These are phyloP conservation scores for Pestalotiopsis sp. DNA, from an alignment of 2,329 filamentous ascomycete species.

Conservation along the genomic window DNA sequence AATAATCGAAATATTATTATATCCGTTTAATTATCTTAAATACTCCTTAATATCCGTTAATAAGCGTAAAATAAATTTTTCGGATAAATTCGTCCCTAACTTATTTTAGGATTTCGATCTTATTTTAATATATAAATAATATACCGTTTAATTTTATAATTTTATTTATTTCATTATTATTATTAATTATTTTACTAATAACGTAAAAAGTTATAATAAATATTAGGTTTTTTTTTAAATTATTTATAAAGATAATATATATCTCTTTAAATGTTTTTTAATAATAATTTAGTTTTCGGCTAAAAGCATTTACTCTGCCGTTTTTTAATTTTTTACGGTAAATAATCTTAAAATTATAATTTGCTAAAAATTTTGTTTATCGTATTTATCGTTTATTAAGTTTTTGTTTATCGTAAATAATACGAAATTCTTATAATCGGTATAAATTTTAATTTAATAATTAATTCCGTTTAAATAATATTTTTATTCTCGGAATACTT, in stretches of 20 bases:
- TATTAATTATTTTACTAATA: not conserved
- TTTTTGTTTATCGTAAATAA: constrained; percentile 13
- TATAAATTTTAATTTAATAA: constrained; percentile 23
- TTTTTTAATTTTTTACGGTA: constrained; percentile 2
- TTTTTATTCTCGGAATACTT: constrained; percentile 27
- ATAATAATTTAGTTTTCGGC: not conserved
- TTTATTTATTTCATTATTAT: not conserved
- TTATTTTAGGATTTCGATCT: not conserved
- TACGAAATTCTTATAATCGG: constrained; percentile 24
- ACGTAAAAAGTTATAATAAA: not conserved
- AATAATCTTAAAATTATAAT: not conserved
- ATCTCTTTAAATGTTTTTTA: not conserved
- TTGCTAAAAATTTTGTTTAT: constrained; percentile 12
- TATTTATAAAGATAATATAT: not conserved
- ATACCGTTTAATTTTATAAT: not conserved
- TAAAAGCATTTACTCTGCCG: not conserved
- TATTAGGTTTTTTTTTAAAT: not conserved
- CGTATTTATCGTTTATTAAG: constrained; percentile 13
- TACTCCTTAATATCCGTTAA: not conserved
- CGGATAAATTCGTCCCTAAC: not conserved
- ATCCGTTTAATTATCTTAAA: not conserved
- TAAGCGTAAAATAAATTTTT: not conserved
- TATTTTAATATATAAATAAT: not conserved
- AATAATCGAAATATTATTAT: not conserved
- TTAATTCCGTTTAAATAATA: constrained; percentile 21